These are phyloP conservation scores for Suillus fuscotomentosus DNA, from an alignment of 768 basidiomycete genomes.

Conservation along the genomic window DNA sequence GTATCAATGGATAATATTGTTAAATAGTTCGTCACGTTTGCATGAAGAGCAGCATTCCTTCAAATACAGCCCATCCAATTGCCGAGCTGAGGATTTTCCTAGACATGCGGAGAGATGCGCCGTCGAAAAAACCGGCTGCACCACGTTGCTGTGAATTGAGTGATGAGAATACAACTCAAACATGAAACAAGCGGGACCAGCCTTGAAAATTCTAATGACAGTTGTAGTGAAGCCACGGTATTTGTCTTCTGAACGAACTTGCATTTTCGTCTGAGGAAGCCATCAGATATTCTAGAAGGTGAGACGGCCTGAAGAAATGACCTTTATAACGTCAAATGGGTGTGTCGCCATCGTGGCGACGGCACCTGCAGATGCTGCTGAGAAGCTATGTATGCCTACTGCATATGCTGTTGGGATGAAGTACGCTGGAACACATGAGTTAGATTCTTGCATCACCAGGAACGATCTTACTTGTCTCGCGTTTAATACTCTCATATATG, in stretches of 20 bases:
- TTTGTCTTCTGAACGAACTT: conserved; percentile 76
- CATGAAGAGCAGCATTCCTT: conserved; percentile 67
- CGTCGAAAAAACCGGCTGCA: conserved; percentile 79
- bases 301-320: conserved; percentile 23
- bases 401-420: conserved; percentile 44
- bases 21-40: conserved; percentile 25
- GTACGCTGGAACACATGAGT: conserved; percentile 29
- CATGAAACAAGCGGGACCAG: conserved; percentile 30
- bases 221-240: conserved; percentile 76
- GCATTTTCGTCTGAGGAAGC: conserved; percentile 74
- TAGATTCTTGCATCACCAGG: conserved; percentile 9
- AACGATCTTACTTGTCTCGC: conserved; percentile 54
- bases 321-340: conserved; percentile 95
- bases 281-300: conserved; percentile 4
- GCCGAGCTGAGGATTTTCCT: conserved; percentile 88
- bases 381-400: conserved; percentile 54
- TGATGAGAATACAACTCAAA: conserved; percentile 1
- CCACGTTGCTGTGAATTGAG: conserved; percentile 67
- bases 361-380: conserved; percentile 79
- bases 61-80: conserved; percentile 91
- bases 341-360: conserved; percentile 85
- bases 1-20: not conserved
- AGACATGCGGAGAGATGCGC: conserved; percentile 75
- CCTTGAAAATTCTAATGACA: conserved; percentile 64
- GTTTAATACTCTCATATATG: conserved; percentile 85